phyloP scores from a whole-genome alignment of 371 early-diverging fungal genomes.

The Mortierella sp. region DNA sequence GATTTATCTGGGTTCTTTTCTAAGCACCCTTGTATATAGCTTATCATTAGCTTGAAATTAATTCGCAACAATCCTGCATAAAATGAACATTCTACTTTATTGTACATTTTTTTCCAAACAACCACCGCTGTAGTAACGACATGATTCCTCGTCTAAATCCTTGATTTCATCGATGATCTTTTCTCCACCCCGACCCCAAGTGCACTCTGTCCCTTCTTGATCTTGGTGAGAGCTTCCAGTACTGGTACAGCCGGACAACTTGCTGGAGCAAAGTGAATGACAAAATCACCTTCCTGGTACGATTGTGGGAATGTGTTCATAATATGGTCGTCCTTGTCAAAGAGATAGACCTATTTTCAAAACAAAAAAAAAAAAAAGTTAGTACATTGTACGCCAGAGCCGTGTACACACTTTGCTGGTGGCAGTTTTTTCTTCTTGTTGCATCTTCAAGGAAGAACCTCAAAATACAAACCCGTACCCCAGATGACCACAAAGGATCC shows the following conservation, averaged over 20 bases:
- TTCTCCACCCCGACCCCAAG: slow-evolving; percentile 14
- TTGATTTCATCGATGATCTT: too few species aligned
- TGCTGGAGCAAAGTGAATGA: slow-evolving; percentile 74
- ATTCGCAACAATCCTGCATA: too few species aligned
- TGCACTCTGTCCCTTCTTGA: slow-evolving; percentile 12
- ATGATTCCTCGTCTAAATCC: too few species aligned
- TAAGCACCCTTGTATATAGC: too few species aligned
- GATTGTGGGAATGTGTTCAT: slow-evolving; percentile 69
- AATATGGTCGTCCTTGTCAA: slow-evolving; percentile 67
- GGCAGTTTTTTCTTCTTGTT: not conserved
- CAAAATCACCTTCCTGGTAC: slow-evolving; percentile 67
- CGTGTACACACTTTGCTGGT: too few species aligned
- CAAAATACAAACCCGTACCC: slow-evolving; percentile 25
- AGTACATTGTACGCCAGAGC: not conserved
- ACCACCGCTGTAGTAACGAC: too few species aligned
- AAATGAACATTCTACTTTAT: too few species aligned
- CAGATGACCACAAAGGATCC: slow-evolving; percentile 43
- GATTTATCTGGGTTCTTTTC: too few species aligned
- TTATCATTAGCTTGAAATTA: too few species aligned
- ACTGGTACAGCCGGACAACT: slow-evolving; percentile 71
- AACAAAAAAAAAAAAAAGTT: slow-evolving; percentile 5
- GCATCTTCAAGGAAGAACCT: too few species aligned
- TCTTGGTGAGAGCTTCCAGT: slow-evolving; percentile 57
- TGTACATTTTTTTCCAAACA: too few species aligned
- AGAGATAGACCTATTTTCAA: slow-evolving; percentile 54